Conservation (phyloP, 768 basidiomycete genomes). For the Boletales sp. region DNA sequence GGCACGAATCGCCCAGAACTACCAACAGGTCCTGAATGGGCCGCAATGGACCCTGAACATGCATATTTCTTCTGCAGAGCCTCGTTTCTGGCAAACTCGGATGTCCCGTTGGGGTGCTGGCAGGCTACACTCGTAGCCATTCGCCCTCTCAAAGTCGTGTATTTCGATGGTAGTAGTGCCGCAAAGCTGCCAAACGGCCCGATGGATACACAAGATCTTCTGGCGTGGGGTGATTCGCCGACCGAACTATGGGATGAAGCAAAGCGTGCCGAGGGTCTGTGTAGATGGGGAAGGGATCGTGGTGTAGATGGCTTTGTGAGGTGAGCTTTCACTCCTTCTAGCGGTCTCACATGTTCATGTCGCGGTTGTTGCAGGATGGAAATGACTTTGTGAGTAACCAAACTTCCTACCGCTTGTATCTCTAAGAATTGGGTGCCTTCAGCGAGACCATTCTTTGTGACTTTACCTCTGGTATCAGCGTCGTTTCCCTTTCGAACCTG, state of each 20-base stretch:
- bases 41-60: background rate
- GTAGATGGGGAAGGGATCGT: background rate
- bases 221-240: background rate
- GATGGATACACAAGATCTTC: background rate
- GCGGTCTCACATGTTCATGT: too few species aligned
- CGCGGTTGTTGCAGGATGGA: background rate
- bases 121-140: background rate
- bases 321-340: too few species aligned
- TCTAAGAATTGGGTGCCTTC: too few species aligned
- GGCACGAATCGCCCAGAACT: background rate
- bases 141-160: background rate
- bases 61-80: background rate
- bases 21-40: background rate
- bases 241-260: background rate
- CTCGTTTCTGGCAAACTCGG: background rate
- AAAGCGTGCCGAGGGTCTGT: background rate
- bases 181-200: background rate
- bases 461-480: background rate
- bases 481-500: background rate
- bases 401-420: too few species aligned
- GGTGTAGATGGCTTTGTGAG: background rate
- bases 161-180: background rate
- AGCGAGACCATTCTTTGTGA: too few species aligned
- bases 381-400: background rate
- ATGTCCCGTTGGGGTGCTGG: background rate